Conservation (phyloP, 345 rosid genomes). For the Gossypioides kirkii region DNA sequence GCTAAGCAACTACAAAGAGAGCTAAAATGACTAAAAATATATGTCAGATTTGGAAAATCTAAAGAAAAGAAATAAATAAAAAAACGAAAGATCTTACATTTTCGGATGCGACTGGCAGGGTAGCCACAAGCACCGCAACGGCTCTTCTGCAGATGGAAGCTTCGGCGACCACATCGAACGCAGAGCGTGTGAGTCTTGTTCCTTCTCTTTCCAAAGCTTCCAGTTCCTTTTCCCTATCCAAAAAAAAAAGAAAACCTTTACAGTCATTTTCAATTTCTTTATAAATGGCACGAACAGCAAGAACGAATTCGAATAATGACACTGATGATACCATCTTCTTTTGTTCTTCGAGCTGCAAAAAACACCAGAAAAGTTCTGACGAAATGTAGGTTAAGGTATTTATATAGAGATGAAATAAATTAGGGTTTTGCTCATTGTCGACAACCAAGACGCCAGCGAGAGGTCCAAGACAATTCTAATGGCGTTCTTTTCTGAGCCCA, state of each 20-base stretch:
- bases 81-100: slow-evolving; percentile 26
- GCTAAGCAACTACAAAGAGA: not conserved
- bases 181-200: slow-evolving; percentile 84
- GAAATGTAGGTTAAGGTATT: not conserved
- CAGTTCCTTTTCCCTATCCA: slow-evolving; percentile 70
- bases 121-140: slow-evolving; percentile 74
- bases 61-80: not conserved
- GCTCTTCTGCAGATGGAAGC: slow-evolving; percentile 82
- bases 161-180: slow-evolving; percentile 78
- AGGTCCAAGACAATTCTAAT: not conserved
- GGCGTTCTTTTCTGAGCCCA: not conserved
- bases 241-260: not conserved
- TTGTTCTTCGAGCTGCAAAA: slow-evolving; percentile 11
- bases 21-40: not conserved
- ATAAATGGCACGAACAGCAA: not conserved
- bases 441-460: not conserved
- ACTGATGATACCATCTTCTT: slow-evolving; percentile 22
- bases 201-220: slow-evolving; percentile 76
- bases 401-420: slow-evolving; percentile 2
- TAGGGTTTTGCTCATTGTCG: slow-evolving; percentile 16
- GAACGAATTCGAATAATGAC: not conserved
- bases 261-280: not conserved
- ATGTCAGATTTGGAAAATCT: not conserved
- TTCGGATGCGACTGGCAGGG: slow-evolving; percentile 63
- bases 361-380: slow-evolving; percentile 2